Evolutionary conservation across 257 asterid genomes (phyloP), one percentile per base, ranked within the genome.

Genomic region (Nicotiana paniculata): DNA sequence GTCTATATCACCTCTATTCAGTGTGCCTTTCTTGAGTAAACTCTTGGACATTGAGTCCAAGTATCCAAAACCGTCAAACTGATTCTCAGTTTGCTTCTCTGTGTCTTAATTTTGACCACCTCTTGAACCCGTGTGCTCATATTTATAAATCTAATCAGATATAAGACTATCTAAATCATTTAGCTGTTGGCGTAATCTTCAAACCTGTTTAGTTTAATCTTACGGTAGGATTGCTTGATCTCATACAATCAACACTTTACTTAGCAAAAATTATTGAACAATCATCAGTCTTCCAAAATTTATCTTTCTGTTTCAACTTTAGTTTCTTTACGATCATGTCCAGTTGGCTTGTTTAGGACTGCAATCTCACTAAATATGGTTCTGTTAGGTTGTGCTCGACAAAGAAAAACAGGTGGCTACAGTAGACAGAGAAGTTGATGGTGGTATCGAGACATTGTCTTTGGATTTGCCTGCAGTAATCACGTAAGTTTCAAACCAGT

Each of bases 371-470:
- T 61, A n/a, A 43, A 21, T 16, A n/a, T 80, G 62, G 17, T 62
- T 63, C 74, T 81, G 16, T 67, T 86, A 96, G 99, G 97, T 94
- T 85, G 93, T 94, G 57, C 84, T 96, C 67, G 97, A 94, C 48
- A 87, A 89, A 86, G 95, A 87, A 85, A 94, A 90, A 46, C 92
- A 94, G 65, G 88, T 82, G 54, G 97, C 83, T 18, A 88, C 92
- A 6, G 98, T 94, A 70, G 97, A 96, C 80, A 90, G 99, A 91
- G 99, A 96, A 89, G 99, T 96, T 30, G 99, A 96, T 87, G 99
- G 98, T 70, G 99, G 99, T 58, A 91, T 94, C 1, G 99, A 96
- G 90, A 96, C 97, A 16, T 65, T 96, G 84, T 90, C 89, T 83
- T 87, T 96, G 91, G 97, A 92, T 65, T 89, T 96, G 81, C 99